Conservation (phyloP, 2,329 filamentous ascomycete species). For the Cytospora piceicola region DNA sequence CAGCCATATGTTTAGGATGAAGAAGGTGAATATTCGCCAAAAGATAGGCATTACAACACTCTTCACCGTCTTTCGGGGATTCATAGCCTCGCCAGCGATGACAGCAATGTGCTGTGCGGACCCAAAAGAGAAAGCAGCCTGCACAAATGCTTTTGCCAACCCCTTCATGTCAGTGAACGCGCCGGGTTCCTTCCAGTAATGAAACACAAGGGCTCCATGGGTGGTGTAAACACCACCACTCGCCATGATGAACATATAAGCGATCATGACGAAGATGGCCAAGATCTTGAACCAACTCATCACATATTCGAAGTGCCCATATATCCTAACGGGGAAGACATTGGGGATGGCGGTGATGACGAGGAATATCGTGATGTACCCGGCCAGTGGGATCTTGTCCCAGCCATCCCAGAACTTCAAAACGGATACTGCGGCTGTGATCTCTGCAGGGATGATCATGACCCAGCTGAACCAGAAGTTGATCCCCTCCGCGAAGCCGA, state of each 20-base stretch:
- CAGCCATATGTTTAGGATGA: constrained; percentile 42
- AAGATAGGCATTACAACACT: constrained; percentile 40
- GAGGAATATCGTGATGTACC: constrained; percentile 41
- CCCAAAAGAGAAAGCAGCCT: constrained; percentile 41
- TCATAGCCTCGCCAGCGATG: constrained; percentile 39
- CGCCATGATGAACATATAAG: constrained; percentile 43
- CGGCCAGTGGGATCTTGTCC: constrained; percentile 37
- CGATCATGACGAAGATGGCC: constrained; percentile 40
- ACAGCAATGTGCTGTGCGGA: constrained; percentile 40
- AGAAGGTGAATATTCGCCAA: constrained; percentile 41
- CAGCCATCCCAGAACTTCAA: constrained; percentile 40
- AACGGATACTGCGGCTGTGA: constrained; percentile 41
- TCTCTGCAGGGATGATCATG: constrained; percentile 41
- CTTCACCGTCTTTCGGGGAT: constrained; percentile 39
- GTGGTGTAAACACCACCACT: constrained; percentile 40
- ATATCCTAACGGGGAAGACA: constrained; percentile 37
- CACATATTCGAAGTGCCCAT: constrained; percentile 40
- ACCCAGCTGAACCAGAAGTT: constrained; percentile 44
- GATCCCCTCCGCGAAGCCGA: constrained; percentile 41
- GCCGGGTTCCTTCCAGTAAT: constrained; percentile 37
- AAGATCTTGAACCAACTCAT: constrained; percentile 40
- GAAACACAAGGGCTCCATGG: constrained; percentile 40
- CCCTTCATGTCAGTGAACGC: constrained; percentile 41
- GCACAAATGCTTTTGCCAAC: constrained; percentile 41
- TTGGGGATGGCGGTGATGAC: constrained; percentile 37